phyloP scores from a whole-genome alignment of 352 stramenopile genomes.

The Sclerospora graminicola region DNA sequence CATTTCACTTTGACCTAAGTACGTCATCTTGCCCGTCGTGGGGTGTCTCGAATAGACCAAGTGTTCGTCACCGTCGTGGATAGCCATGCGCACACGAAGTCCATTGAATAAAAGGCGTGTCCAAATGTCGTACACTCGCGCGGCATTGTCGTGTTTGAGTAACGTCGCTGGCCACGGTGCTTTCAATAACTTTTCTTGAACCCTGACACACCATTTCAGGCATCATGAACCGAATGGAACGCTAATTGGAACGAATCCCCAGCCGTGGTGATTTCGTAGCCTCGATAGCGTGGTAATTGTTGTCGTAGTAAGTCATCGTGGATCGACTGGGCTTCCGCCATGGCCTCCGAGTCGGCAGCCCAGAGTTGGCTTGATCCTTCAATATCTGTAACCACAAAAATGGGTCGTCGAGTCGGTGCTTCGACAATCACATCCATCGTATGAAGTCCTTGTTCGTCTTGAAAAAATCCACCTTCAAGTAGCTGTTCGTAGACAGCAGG shows the following conservation, averaged over 20 bases:
- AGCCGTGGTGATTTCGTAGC: slow-evolving; percentile 75
- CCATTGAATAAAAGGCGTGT: slow-evolving; percentile 52
- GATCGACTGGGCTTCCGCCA: slow-evolving; percentile 55
- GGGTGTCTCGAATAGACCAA: slow-evolving; percentile 59
- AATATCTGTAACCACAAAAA: slow-evolving; percentile 82
- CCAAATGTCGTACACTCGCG: slow-evolving; percentile 45
- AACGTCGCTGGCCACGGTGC: slow-evolving; percentile 40
- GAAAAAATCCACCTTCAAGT: slow-evolving; percentile 49
- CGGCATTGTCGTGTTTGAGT: slow-evolving; percentile 29
- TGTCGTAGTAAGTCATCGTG: slow-evolving; percentile 62
- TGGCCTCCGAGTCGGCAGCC: slow-evolving; percentile 30
- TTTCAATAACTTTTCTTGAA: slow-evolving; percentile 59
- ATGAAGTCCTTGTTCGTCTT: slow-evolving; percentile 20
- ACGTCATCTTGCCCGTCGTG: slow-evolving; percentile 71
- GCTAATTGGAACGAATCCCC: slow-evolving; percentile 75
- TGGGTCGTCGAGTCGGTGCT: slow-evolving; percentile 33
- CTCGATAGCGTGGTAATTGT: slow-evolving; percentile 38
- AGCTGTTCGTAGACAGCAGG: slow-evolving; percentile 50
- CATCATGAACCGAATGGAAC: slow-evolving; percentile 58
- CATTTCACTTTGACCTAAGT: slow-evolving; percentile 57
- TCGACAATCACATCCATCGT: slow-evolving; percentile 27
- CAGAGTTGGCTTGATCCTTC: slow-evolving; percentile 68
- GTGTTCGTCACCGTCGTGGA: slow-evolving; percentile 57
- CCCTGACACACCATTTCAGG: slow-evolving; percentile 48
- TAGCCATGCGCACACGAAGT: slow-evolving; percentile 66